phyloP scores from a whole-genome alignment of 495 filamentous ascomycete genomes.

The Penicillium roqueforti region DNA sequence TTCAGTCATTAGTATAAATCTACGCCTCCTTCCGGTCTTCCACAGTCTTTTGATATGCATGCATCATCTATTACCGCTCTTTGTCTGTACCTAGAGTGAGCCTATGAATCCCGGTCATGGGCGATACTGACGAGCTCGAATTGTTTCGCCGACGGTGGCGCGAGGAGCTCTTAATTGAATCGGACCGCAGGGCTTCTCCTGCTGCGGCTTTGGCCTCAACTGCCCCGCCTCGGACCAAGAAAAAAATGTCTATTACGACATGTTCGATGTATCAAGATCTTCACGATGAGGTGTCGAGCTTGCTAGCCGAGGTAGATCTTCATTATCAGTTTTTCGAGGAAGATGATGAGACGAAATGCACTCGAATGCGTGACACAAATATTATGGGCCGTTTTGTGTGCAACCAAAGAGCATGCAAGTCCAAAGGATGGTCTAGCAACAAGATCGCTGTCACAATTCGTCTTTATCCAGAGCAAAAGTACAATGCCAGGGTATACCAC shows the following conservation, averaged over 20 bases:
- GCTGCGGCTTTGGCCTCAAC: no score
- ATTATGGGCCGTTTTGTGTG: constrained; percentile 35
- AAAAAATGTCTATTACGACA: not conserved
- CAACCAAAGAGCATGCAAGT: constrained; percentile 10
- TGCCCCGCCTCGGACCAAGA: not conserved
- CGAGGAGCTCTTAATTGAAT: no score
- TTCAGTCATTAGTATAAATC: no score
- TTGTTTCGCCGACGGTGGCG: no score
- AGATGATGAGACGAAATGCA: constrained; percentile 7
- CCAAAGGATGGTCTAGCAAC: constrained; percentile 35
- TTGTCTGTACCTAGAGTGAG: no score
- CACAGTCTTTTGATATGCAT: no score
- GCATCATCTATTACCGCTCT: no score
- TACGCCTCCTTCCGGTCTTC: no score
- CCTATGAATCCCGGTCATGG: no score
- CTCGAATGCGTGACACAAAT: constrained; percentile 15
- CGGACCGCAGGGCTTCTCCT: no score
- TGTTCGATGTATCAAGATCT: constrained; percentile 39
- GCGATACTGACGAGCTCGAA: no score
- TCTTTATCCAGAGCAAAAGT: constrained; percentile 34
- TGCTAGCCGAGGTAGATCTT: constrained; percentile 29
- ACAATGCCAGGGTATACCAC: constrained; percentile 49
- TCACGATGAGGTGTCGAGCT: constrained; percentile 33
- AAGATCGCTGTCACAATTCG: constrained; percentile 45
- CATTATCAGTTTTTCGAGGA: constrained; percentile 9